A percentile compares a stretch with the other conserved stretches of the same genome.
phyloP scores from a whole-genome alignment of 2,329 filamentous ascomycete genomes.

The Cordyceps fumosorosea region DNA sequence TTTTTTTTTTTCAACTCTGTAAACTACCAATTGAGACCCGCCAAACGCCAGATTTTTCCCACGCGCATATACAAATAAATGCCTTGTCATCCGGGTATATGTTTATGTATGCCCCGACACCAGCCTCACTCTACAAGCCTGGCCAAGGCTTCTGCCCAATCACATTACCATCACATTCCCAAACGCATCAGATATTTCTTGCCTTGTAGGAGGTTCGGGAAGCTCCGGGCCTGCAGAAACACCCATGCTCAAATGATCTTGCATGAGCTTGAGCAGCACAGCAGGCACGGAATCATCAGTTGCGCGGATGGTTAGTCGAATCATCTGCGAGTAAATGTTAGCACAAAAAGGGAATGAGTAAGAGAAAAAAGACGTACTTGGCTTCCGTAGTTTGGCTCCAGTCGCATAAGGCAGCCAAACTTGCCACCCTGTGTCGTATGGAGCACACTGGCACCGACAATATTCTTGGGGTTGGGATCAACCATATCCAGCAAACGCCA shows the following conservation, averaged over 20 bases:
- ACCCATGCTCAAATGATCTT: conserved; percentile 64
- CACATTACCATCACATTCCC: conserved; percentile 47
- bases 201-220: conserved; percentile 34
- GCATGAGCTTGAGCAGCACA: conserved; percentile 78
- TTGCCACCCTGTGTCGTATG: conserved; percentile 81
- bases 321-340: conserved; percentile 60
- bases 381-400: conserved; percentile 90
- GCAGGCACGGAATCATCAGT: conserved; percentile 85
- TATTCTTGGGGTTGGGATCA: conserved; percentile 87
- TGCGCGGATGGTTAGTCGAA: conserved; percentile 85
- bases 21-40: background rate
- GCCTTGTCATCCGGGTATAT: background rate
- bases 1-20: background rate
- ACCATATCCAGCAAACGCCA: conserved; percentile 83
- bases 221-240: conserved; percentile 34
- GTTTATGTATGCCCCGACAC: background rate
- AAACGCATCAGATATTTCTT: conserved; percentile 50
- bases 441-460: conserved; percentile 83
- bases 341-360: background rate
- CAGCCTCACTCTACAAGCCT: background rate
- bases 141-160: background rate
- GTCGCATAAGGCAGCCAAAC: conserved; percentile 83
- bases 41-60: conserved; percentile 6
- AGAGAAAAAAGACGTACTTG: conserved; percentile 55
- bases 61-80: conserved; percentile 6